A percentile compares a stretch with the other conserved stretches of the same genome.
Evolutionary conservation across 2,329 filamentous ascomycete genomes (phyloP).

Genomic region (Scytalidium sp.): DNA sequence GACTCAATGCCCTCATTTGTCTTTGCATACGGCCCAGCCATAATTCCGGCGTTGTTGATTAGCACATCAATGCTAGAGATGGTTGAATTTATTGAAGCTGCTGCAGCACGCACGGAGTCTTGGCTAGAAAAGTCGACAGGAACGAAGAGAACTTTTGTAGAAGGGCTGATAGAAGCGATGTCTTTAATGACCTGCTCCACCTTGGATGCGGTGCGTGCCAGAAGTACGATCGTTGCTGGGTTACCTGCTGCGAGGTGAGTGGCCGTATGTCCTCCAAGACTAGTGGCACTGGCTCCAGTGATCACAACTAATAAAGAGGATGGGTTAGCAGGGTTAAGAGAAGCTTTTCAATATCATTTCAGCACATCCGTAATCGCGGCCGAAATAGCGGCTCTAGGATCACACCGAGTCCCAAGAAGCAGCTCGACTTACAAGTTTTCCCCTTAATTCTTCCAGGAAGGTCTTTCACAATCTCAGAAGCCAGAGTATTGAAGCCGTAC

Average conservation of each 20-base stretch:
- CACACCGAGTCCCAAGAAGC: too few relatives aligned
- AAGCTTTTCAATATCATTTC: too few relatives aligned
- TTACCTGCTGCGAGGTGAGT: slow-evolving; percentile 18
- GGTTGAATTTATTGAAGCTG: slow-evolving; percentile 28
- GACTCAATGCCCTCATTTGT: slow-evolving; percentile 44
- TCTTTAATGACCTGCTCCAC: slow-evolving; percentile 12
- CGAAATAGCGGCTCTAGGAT: too few relatives aligned
- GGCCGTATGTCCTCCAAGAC: slow-evolving; percentile 16
- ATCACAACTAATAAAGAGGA: slow-evolving; percentile 9
- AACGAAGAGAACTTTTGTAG: slow-evolving; percentile 8
- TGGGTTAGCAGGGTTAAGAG: too few relatives aligned
- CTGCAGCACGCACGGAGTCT: slow-evolving; percentile 34
- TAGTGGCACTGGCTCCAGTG: slow-evolving; percentile 12
- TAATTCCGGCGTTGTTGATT: slow-evolving; percentile 20
- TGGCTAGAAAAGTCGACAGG: slow-evolving; percentile 35
- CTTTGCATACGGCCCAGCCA: slow-evolving; percentile 15
- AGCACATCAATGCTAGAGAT: slow-evolving; percentile 20
- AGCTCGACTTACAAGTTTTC: slow-evolving; percentile 13
- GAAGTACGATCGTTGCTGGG: slow-evolving; percentile 13
- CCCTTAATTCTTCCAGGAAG: slow-evolving; percentile 7
- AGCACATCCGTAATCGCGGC: too few relatives aligned
- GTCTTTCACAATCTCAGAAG: slow-evolving; percentile 10
- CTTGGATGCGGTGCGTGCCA: slow-evolving; percentile 12
- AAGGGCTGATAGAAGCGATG: slow-evolving; percentile 6
- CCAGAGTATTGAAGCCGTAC: slow-evolving; percentile 4